Evolutionary conservation across 768 basidiomycete species (phyloP), one percentile per base, ranked within the genome.

Genomic region (Boletellus ananas): DNA sequence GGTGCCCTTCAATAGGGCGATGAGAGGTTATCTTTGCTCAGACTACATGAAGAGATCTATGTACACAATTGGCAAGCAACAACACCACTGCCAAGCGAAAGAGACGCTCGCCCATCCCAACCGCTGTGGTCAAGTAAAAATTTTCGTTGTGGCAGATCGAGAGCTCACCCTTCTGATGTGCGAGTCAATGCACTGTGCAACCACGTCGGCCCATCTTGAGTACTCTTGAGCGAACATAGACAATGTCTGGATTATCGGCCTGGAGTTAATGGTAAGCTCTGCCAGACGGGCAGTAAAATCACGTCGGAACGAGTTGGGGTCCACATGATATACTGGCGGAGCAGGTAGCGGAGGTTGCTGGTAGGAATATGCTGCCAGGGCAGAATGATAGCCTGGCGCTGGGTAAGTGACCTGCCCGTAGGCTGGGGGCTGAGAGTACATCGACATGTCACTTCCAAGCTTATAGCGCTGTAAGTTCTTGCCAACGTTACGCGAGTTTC

Each of bases 141-240:
- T 47, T 20, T 54, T 49, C 56, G 52, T 61, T 53, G 43, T 20
- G 55, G 58, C 47, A 34, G 20, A 61, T 51, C 39, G 31, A 60
- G 46, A 55, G 87, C 92, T 90, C 85, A 94, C 92, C 82, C 80
- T 75, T 54, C 87, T 79, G 46, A 94, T 89, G 58, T 94, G 90
- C n/a, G 76, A 71, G 59, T 93, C 89, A 33, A 95, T 68, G 65
- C 87, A 90, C 56, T 90, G 81, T 1, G 83, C 83, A 21, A 94
- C 87, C 54, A 90, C 81, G 46, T 85, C 82, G 47, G 85, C 81
- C 71, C 83, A 90, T 37, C 86, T 80, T 34, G 79, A 70, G 66
- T 88, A 86, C 48, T 95, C 89, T 71, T 92, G 88, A 46, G 96
- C 95, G 58, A 90, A 80, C 79, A 94, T 84, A 31, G 96, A 97